Conservation (phyloP, 441 rosid genomes). For the Erodium trifolium region DNA sequence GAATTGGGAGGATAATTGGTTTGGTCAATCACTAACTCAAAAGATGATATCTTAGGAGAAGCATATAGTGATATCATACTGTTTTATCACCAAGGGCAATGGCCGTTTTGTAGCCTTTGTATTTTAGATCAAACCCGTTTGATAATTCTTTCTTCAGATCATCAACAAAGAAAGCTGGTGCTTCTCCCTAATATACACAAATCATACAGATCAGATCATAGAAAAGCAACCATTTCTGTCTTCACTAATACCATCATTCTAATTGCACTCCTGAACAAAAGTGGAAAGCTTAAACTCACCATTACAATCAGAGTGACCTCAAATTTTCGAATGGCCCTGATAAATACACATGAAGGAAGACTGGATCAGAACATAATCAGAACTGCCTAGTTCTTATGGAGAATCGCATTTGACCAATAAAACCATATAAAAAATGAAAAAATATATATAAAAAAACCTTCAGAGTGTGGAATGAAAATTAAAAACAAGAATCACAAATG, state of each 20-base stretch:
- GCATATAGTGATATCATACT: slow-evolving; percentile 33
- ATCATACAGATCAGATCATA: slow-evolving; percentile 16
- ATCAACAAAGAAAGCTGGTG: slow-evolving; percentile 48
- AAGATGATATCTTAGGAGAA: slow-evolving; percentile 12
- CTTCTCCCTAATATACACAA: slow-evolving; percentile 58
- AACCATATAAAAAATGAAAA: too few species aligned
- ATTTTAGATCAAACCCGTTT: slow-evolving; percentile 27
- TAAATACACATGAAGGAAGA: neutral
- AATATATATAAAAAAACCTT: too few species aligned
- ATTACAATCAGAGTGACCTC: neutral
- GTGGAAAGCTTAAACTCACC: neutral
- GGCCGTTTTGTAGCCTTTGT: neutral
- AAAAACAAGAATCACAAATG: too few species aligned
- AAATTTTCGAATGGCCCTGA: neutral
- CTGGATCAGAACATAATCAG: neutral
- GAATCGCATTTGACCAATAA: too few species aligned
- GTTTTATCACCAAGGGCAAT: slow-evolving; percentile 40
- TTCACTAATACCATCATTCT: neutral
- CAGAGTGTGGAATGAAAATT: too few species aligned
- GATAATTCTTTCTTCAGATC: slow-evolving; percentile 35
- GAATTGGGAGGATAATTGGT: slow-evolving; percentile 18
- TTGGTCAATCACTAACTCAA: slow-evolving; percentile 16
- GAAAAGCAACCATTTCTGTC: neutral
- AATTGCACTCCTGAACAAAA: too few species aligned
- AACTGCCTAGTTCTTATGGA: neutral